phyloP scores from a whole-genome alignment of 140 eudicot genomes.

The Senecio squalidus region DNA sequence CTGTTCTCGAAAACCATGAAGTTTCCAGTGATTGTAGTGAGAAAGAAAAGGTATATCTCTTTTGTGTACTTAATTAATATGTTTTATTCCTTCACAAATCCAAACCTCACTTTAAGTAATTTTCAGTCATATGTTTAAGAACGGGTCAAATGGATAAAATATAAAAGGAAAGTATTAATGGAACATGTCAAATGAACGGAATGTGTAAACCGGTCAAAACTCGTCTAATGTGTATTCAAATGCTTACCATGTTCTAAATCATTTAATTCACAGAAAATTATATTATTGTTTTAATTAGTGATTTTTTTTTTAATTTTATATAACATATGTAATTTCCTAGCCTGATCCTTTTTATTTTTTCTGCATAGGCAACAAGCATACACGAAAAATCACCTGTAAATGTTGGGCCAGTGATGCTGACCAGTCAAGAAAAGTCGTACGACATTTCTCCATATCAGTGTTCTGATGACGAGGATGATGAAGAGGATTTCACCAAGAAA shows the following conservation, averaged over 20 bases:
- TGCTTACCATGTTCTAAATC: no score
- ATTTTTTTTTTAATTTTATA: no score
- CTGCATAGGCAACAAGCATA: conserved; percentile 34
- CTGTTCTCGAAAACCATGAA: conserved; percentile 24
- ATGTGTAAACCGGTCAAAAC: no score
- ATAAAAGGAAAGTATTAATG: no score
- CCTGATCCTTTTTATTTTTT: neutral
- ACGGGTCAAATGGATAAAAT: no score
- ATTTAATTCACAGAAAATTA: no score
- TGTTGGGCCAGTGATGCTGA: conserved; percentile 20
- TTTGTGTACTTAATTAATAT: neutral
- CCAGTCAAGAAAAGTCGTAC: conserved; percentile 51
- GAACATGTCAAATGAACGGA: no score
- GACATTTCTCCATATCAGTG: conserved; percentile 85
- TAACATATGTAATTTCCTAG: neutral
- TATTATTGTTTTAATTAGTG: no score
- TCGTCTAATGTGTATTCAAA: no score
- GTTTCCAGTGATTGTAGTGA: conserved; percentile 28
- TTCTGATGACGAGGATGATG: conserved; percentile 85
- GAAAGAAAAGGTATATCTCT: conserved; percentile 43
- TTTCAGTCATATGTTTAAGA: no score
- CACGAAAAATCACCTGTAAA: conserved; percentile 34
- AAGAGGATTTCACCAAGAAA: conserved; percentile 59
- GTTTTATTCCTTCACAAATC: neutral
- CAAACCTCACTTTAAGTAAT: neutral